A percentile compares a stretch with the other conserved stretches of the same genome.
Conservation (phyloP, 148 eudicot genomes). For the Rhododendron kiyosumense region DNA sequence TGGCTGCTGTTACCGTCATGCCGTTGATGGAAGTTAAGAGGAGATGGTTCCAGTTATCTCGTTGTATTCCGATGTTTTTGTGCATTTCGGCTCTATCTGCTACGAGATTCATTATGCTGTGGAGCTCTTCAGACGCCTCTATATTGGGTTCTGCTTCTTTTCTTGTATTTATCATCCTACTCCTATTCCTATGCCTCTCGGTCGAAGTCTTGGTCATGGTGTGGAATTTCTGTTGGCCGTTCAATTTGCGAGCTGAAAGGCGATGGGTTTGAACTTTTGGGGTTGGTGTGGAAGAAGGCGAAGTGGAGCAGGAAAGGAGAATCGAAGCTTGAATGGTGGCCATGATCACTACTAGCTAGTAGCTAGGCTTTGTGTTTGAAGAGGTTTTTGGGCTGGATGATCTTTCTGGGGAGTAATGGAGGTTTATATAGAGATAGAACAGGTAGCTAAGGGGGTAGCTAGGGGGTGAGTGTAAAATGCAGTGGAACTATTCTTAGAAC, state of each 20-base stretch:
- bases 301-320: background rate
- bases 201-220: background rate
- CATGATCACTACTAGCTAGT: background rate
- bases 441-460: background rate
- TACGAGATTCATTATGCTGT: conserved; percentile 1
- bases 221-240: background rate
- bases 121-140: background rate
- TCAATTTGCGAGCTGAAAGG: background rate
- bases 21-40: conserved; percentile 7
- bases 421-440: background rate
- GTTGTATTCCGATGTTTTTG: conserved; percentile 3
- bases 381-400: background rate
- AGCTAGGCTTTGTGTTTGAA: background rate
- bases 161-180: background rate
- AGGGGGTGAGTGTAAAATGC: background rate
- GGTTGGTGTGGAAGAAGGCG: background rate
- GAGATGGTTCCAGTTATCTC: conserved; percentile 14
- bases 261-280: background rate
- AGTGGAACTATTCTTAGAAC: too few relatives aligned
- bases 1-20: background rate
- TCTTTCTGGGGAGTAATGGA: background rate
- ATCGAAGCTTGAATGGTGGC: background rate
- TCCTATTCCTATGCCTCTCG: too few relatives aligned
- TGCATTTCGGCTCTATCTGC: conserved; percentile 18
- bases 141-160: background rate